Percentiles rank a stretch among this genome's conserved stretches.
phyloP scores from a whole-genome alignment of 768 basidiomycete species.

The Lyophyllum atratum region DNA sequence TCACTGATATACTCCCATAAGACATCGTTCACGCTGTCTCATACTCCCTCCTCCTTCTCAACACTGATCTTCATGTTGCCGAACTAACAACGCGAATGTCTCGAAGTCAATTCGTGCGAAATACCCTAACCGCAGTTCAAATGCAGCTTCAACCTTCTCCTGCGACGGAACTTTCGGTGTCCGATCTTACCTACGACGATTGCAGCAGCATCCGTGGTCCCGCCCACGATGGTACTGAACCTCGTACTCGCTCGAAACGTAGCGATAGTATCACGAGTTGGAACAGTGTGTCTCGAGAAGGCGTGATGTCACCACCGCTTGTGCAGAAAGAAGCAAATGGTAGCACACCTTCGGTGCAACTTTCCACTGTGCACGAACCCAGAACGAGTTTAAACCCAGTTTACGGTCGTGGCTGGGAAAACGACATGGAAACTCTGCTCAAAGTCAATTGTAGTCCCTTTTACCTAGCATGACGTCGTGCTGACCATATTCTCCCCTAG shows the following conservation, averaged over 20 bases:
- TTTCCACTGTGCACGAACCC: conserved; percentile 42
- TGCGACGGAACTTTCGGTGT: conserved; percentile 49
- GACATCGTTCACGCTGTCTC: conserved; percentile 95
- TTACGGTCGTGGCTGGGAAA: conserved; percentile 78
- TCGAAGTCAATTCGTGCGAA: conserved; percentile 85
- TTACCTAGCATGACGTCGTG: background rate
- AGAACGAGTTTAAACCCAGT: conserved; percentile 31
- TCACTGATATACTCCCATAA: conserved; percentile 26
- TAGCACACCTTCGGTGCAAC: conserved; percentile 66
- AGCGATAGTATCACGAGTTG: conserved; percentile 86
- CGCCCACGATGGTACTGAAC: conserved; percentile 61
- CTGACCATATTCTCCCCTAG: conserved; percentile 36
- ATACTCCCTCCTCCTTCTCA: conserved; percentile 90
- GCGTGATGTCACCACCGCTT: conserved; percentile 40
- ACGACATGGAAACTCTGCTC: conserved; percentile 82
- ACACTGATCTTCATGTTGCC: conserved; percentile 97
- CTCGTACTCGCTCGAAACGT: conserved; percentile 60
- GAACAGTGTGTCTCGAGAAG: conserved; percentile 75
- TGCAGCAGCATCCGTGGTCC: conserved; percentile 56
- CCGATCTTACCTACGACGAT: conserved; percentile 71
- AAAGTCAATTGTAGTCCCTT: conserved; percentile 54
- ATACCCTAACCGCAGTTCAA: conserved; percentile 87
- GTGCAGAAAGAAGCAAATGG: conserved; percentile 50
- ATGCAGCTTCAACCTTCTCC: conserved; percentile 66
- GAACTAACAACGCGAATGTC: conserved; percentile 91